A percentile compares a stretch with the other conserved stretches of the same genome.
These are phyloP conservation scores for Abelmoschus esculentus DNA, from an alignment of 345 rosid species.

Conservation along the genomic window DNA sequence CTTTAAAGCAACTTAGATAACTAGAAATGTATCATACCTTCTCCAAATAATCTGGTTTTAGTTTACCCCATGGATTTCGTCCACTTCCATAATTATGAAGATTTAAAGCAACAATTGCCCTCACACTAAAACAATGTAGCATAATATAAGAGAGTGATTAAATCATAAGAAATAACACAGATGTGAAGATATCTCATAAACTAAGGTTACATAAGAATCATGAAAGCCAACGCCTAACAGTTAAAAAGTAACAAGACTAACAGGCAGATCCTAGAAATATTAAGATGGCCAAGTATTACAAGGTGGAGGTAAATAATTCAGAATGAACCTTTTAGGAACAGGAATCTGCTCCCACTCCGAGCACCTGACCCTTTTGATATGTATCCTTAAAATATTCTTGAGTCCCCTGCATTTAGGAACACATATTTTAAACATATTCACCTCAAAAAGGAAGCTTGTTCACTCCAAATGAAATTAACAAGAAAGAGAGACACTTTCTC, in stretches of 20 bases:
- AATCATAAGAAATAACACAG: slow-evolving; percentile 5
- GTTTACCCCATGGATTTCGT: slow-evolving; percentile 91
- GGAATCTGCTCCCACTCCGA: slow-evolving; percentile 84
- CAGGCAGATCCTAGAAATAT: no score
- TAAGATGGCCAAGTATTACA: no score
- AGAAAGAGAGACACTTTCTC: background rate
- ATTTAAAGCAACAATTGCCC: slow-evolving; percentile 90
- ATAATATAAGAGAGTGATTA: background rate
- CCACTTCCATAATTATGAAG: slow-evolving; percentile 93
- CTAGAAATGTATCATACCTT: slow-evolving; percentile 38
- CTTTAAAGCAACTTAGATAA: background rate
- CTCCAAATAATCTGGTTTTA: slow-evolving; percentile 74
- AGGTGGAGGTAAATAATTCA: background rate
- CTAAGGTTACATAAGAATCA: background rate
- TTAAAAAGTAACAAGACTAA: background rate
- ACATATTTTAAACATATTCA: slow-evolving; percentile 3
- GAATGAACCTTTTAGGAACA: slow-evolving; percentile 71
- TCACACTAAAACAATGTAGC: slow-evolving; percentile 41
- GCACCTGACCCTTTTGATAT: slow-evolving; percentile 65
- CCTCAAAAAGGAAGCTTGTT: background rate
- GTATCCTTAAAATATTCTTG: slow-evolving; percentile 72
- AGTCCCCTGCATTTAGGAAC: slow-evolving; percentile 59
- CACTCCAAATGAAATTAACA: background rate
- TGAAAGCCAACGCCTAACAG: background rate
- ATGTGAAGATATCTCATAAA: background rate